phyloP scores from a whole-genome alignment of 2,329 filamentous ascomycete species.

The Furcasterigmium furcatum region DNA sequence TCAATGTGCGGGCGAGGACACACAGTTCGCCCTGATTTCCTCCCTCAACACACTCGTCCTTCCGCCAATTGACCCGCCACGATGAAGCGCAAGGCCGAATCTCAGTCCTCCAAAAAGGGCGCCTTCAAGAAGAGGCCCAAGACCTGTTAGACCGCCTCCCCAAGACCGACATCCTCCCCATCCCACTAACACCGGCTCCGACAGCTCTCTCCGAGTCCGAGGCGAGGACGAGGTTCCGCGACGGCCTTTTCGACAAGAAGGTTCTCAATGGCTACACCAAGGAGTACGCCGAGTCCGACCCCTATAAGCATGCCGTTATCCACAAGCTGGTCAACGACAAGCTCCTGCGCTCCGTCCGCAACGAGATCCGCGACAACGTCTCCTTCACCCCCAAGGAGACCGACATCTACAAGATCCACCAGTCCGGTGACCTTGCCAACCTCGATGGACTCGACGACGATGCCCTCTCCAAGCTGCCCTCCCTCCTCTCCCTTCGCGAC shows the following conservation, averaged over 20 bases:
- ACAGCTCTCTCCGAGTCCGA: constrained; percentile 45
- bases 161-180: constrained; percentile 1
- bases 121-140: constrained; percentile 47
- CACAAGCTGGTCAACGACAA: constrained; percentile 72
- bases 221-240: constrained; percentile 58
- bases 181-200: constrained; percentile 9
- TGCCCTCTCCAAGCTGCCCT: constrained; percentile 81
- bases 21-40: too few species aligned
- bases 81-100: constrained; percentile 61
- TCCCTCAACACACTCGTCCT: too few species aligned
- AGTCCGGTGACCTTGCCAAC: constrained; percentile 96
- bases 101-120: constrained; percentile 37
- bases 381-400: constrained; percentile 98
- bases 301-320: constrained; percentile 94
- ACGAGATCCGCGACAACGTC: constrained; percentile 86
- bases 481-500: constrained; percentile 87
- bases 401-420: constrained; percentile 99
- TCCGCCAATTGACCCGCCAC: constrained; percentile 13
- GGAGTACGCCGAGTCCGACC: constrained; percentile 61
- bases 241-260: constrained; percentile 60
- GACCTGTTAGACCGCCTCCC: constrained; percentile 30
- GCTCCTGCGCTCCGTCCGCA: constrained; percentile 81
- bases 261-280: constrained; percentile 57
- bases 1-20: not conserved
- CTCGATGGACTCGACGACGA: constrained; percentile 88